Percentiles rank a stretch among this genome's conserved stretches.
Conservation (phyloP, 148 eudicot genomes). For the Hydrangea macrophylla region DNA sequence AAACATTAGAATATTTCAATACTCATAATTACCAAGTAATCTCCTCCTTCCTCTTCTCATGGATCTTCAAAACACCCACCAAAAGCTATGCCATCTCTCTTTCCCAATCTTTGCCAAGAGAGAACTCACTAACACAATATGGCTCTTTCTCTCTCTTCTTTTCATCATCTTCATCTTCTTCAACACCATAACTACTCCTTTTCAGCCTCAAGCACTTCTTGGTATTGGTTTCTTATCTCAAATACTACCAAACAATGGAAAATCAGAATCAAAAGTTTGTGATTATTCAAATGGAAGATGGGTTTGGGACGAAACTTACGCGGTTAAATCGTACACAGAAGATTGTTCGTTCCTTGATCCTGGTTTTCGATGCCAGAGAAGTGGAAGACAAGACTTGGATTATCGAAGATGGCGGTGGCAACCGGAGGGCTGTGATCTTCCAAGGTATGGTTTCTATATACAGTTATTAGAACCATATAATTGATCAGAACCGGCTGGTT, state of each 20-base stretch:
- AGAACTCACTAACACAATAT: constrained; percentile 17
- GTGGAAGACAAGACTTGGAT: constrained; percentile 49
- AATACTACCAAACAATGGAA: background rate
- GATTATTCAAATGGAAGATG: constrained; percentile 61
- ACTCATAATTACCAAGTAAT: no score
- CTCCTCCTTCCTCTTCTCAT: constrained; percentile 30
- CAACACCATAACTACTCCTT: constrained; percentile 22
- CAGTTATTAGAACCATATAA: no score
- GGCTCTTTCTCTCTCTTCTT: constrained; percentile 25
- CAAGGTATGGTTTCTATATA: constrained; percentile 74
- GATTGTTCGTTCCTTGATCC: constrained; percentile 70
- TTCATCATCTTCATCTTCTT: constrained; percentile 21
- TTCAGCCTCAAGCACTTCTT: constrained; percentile 18
- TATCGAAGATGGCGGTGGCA: constrained; percentile 82
- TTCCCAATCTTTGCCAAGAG: constrained; percentile 25
- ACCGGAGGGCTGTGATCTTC: constrained; percentile 56
- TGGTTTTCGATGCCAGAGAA: constrained; percentile 62
- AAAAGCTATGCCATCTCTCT: constrained; percentile 4
- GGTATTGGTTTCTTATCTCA: constrained; percentile 15
- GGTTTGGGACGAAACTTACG: constrained; percentile 53
- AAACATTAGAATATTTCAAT: no score
- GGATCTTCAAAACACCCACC: constrained; percentile 43
- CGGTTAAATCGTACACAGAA: constrained; percentile 38
- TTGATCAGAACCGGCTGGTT: no score
- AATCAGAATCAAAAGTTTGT: constrained; percentile 20